A percentile compares a stretch with the other conserved stretches of the same genome.
phyloP scores from a whole-genome alignment of 1,284 basidiomycete genomes.

The Vanrija humicola region DNA sequence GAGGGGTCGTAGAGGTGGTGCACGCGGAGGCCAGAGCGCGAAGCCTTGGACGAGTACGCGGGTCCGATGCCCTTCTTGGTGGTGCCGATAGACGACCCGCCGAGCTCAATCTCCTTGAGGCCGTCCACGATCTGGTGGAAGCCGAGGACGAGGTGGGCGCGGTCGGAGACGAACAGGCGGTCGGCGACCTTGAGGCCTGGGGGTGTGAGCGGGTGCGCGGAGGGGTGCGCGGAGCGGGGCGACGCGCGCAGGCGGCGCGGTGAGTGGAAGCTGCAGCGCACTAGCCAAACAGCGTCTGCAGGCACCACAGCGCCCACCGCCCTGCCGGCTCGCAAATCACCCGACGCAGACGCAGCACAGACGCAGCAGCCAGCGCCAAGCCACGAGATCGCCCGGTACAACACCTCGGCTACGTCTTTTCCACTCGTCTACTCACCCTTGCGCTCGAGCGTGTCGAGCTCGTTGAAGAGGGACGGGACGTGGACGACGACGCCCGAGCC shows the following conservation, averaged over 20 bases:
- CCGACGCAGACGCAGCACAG: too few relatives aligned
- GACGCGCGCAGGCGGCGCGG: not conserved
- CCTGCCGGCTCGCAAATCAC: too few relatives aligned
- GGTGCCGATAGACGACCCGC: conserved; percentile 90
- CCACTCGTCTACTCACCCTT: conserved; percentile 60
- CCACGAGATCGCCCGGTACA: too few relatives aligned
- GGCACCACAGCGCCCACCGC: too few relatives aligned
- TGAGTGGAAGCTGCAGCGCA: too few relatives aligned
- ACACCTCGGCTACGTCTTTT: not conserved
- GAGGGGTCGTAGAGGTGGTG: conserved; percentile 92
- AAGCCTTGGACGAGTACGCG: conserved; percentile 96
- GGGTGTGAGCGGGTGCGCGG: not conserved
- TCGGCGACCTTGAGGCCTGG: conserved; percentile 75
- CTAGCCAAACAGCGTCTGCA: too few relatives aligned
- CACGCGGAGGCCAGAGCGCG: conserved; percentile 88
- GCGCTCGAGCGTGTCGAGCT: conserved; percentile 78
- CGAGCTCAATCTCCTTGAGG: conserved; percentile 94
- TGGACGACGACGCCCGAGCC: conserved; percentile 94
- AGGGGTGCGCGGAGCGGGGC: not conserved
- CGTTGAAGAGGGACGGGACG: conserved; percentile 89
- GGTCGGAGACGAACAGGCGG: conserved; percentile 88
- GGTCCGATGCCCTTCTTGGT: conserved; percentile 98
- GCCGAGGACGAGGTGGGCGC: conserved; percentile 95
- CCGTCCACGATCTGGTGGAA: conserved; percentile 99
- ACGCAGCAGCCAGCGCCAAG: too few relatives aligned